Evolutionary conservation across 176 grass and related monocot genomes (phyloP).

Genomic region (Musa acuminata): DNA sequence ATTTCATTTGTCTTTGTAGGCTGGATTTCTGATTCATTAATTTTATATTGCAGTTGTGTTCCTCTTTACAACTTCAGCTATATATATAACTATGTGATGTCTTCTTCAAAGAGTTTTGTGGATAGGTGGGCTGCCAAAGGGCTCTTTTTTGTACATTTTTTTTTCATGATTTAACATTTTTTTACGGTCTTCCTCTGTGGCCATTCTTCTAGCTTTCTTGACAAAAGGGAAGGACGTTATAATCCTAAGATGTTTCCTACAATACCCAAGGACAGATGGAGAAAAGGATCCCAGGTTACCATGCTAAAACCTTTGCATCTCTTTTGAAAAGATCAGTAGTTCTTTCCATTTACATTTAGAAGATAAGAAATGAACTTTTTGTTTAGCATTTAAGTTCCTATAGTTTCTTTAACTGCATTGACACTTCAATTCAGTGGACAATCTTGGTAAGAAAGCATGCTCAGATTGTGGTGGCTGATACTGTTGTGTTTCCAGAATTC

Average conservation of each 20-base stretch:
- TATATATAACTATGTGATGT: conserved; percentile 87
- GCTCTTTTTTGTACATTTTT: not conserved
- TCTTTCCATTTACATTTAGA: not conserved
- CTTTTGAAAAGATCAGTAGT: not conserved
- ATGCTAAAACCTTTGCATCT: conserved; percentile 2
- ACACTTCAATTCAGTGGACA: conserved; percentile 76
- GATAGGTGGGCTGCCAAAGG: conserved; percentile 47
- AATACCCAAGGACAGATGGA: conserved; percentile 87
- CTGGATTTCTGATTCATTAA: conserved; percentile 14
- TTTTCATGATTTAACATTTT: not conserved
- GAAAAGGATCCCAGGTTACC: conserved; percentile 94
- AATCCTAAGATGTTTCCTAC: conserved; percentile 66
- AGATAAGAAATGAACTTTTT: not conserved
- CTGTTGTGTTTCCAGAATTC: conserved; percentile 64
- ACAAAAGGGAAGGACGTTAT: conserved; percentile 69
- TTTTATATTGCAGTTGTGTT: conserved; percentile 66
- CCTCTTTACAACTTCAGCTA: conserved; percentile 97
- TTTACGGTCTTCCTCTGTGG: not conserved
- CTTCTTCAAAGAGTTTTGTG: conserved; percentile 78
- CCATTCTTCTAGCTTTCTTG: conserved; percentile 53
- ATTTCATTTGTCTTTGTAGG: conserved; percentile 5
- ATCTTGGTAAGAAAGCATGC: conserved; percentile 69
- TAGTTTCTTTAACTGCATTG: not conserved
- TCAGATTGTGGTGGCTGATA: conserved; percentile 54
- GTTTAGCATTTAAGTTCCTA: conserved; percentile 6